Percentiles rank a stretch among this genome's conserved stretches.
Conservation (phyloP, 73 alveolate species). For the Paramecium biaurelia region DNA sequence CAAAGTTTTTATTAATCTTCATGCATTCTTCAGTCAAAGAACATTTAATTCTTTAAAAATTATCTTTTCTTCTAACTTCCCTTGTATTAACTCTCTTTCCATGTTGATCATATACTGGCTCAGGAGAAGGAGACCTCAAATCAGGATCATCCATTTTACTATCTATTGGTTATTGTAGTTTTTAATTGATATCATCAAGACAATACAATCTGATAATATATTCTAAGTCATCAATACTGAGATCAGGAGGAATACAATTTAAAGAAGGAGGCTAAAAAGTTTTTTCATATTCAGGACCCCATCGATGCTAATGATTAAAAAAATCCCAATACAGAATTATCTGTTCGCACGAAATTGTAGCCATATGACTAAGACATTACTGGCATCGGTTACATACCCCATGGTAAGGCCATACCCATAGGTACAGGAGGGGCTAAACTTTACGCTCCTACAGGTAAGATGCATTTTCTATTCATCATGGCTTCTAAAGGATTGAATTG, state of each 20-base stretch:
- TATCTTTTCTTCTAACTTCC: constrained; percentile 87
- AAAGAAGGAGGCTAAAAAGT: constrained; percentile 73
- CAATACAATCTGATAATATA: constrained; percentile 84
- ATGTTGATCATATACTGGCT: constrained; percentile 91
- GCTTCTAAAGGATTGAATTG: constrained; percentile 62
- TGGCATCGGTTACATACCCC: constrained; percentile 50
- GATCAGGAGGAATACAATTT: constrained; percentile 65
- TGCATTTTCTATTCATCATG: constrained; percentile 55
- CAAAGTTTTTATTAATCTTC: constrained; percentile 82
- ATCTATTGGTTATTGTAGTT: constrained; percentile 81
- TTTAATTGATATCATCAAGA: constrained; percentile 90
- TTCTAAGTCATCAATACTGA: constrained; percentile 71
- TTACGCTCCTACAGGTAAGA: constrained; percentile 47
- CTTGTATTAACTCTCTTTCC: constrained; percentile 94
- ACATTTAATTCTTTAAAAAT: constrained; percentile 83
- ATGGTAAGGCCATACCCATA: constrained; percentile 48
- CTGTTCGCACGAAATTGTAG: neutral
- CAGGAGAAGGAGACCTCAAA: constrained; percentile 97
- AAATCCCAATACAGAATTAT: constrained; percentile 15
- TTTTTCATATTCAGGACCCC: constrained; percentile 70
- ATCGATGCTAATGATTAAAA: neutral
- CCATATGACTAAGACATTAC: neutral
- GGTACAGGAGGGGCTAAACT: constrained; percentile 42
- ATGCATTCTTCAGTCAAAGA: constrained; percentile 85
- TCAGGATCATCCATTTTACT: constrained; percentile 93